Percentiles rank a stretch among this genome's conserved stretches.
Conservation (phyloP, 2,329 filamentous ascomycete genomes). For the Mollisiaceae sp. region DNA sequence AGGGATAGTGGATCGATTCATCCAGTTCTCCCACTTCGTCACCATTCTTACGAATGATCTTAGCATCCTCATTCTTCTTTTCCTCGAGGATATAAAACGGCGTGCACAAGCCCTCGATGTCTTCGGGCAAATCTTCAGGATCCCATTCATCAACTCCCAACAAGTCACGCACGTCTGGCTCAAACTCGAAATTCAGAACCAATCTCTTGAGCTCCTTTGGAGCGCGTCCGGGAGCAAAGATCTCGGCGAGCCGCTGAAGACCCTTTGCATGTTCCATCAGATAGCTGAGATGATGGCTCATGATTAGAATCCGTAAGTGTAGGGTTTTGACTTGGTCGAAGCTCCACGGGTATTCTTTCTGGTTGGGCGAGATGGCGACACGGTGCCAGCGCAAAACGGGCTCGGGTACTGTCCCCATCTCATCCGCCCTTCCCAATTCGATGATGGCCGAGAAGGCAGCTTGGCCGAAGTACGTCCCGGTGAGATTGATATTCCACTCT, state of each 20-base stretch:
- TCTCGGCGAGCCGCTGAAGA: not conserved
- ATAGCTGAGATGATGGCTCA: too few species aligned
- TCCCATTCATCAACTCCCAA: not conserved
- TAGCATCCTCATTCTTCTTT: not conserved
- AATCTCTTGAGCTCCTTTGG: not conserved
- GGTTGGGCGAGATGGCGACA: not conserved
- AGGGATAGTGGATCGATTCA: too few species aligned
- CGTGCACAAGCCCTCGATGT: too few species aligned
- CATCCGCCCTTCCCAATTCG: not conserved
- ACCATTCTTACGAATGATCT: too few species aligned
- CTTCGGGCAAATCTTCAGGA: not conserved
- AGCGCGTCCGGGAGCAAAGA: not conserved
- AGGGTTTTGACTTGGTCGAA: not conserved
- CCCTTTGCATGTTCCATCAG: not conserved
- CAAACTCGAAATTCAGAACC: not conserved
- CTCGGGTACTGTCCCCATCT: not conserved
- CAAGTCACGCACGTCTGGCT: not conserved
- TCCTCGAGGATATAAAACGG: not conserved
- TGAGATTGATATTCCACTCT: not conserved
- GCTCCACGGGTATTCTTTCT: not conserved
- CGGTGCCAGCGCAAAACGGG: not conserved
- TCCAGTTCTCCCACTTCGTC: too few species aligned
- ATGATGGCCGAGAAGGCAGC: not conserved
- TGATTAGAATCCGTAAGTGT: not conserved
- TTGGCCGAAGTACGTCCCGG: not conserved